Evolutionary conservation across 1,139 yeast species (phyloP), one percentile per base, ranked within the genome.

Genomic region (Candida labiduridarum): DNA sequence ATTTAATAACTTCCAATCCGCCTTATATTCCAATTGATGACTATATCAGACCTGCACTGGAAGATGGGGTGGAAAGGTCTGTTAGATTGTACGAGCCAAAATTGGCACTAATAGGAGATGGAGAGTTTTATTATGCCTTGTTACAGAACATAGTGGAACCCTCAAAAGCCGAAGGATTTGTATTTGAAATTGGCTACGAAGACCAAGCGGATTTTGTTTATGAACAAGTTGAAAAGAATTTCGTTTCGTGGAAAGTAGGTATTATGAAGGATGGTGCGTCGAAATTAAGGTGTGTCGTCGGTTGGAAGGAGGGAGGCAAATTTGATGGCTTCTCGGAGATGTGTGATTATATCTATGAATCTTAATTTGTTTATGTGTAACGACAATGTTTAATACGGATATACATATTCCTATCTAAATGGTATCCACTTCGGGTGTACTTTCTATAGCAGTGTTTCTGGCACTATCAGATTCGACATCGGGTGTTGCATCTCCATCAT

Each of bases 1-100:
- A 87, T 55, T 49, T 92, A 4, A 63, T 94, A 1, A 79, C 87
- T 0, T 82, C 96, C 19, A 94, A 94, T 59, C 99, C 99, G 0
- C 99, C 99, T 0, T 94, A 94, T 61, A 85, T 94, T 9, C 84
- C 92, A 0, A 15, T 47, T 2, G 47, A 59, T 0, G 83, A 82
- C 34, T 82, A 79, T 59, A 58, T 60, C 2, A 56, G 48, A 44
- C 66, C 61, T 36, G 55, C 49, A 60, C 65, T 43, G 53, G 78
- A 53, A 30, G 57, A 64, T 49, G 78, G 77, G 1, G 67, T 72
- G 0, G 86, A 83, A 49, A 66, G 65, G 44, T 86, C 96, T 0
- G 98, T 92, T 0, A 70, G 80, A 33, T 49, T 66, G 22, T 86
- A 79, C 63, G 99, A 94, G 67, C 98, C 99, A 0, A 60, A 65